phyloP scores from a whole-genome alignment of 768 basidiomycete species.

The Termitomyces sp. region DNA sequence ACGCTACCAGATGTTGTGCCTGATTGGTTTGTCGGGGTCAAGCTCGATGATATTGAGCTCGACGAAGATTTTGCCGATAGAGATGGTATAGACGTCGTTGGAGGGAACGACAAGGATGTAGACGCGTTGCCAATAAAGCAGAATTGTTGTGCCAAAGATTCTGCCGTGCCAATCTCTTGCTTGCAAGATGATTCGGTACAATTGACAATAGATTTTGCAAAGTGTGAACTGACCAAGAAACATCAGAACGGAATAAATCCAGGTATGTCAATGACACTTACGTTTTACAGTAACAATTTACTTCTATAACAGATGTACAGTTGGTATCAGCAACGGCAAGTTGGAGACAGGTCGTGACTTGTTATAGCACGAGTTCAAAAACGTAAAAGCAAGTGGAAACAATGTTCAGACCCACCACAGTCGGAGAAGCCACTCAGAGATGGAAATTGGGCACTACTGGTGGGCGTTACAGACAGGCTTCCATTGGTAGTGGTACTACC shows the following conservation, averaged over 20 bases:
- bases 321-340: conserved; percentile 26
- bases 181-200: conserved; percentile 34
- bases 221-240: conserved; percentile 21
- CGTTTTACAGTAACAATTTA: conserved; percentile 45
- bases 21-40: conserved; percentile 5
- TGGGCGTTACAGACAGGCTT: conserved; percentile 17
- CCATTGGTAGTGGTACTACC: conserved; percentile 10
- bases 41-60: conserved; percentile 1
- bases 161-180: conserved; percentile 29
- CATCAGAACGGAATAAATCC: too few relatives aligned
- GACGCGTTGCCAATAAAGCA: conserved; percentile 26
- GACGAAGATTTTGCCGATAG: neutral
- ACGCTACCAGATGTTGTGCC: conserved; percentile 4
- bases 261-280: conserved; percentile 13
- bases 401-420: conserved; percentile 26
- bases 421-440: conserved; percentile 29
- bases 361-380: neutral
- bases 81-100: conserved; percentile 6
- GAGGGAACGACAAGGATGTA: conserved; percentile 18
- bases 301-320: conserved; percentile 38
- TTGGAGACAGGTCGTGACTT: conserved; percentile 40
- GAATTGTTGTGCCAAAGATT: conserved; percentile 41
- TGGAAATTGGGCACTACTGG: conserved; percentile 31
- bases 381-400: neutral
- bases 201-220: conserved; percentile 27